Conservation (phyloP, 148 eudicot genomes). For the Diospyros kaki region DNA sequence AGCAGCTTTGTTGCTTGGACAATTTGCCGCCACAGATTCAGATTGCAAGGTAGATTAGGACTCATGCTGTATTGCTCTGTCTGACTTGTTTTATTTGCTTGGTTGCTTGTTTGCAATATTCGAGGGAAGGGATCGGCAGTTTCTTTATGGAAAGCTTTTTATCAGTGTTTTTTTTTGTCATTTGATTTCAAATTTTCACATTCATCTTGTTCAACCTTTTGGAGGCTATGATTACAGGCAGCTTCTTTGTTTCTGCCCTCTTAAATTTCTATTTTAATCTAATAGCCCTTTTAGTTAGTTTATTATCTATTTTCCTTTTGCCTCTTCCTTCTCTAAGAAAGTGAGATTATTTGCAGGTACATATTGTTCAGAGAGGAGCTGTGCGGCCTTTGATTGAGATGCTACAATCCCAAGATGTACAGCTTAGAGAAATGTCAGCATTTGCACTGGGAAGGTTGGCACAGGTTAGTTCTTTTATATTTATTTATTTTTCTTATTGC, state of each 20-base stretch:
- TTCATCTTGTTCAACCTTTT: background rate
- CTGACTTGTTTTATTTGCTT: background rate
- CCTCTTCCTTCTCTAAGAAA: background rate
- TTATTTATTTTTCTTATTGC: constrained; percentile 2
- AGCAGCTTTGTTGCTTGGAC: constrained; percentile 81
- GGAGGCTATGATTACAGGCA: background rate
- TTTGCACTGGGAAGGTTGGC: constrained; percentile 99
- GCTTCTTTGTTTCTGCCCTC: constrained; percentile 13
- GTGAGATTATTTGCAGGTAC: constrained; percentile 46
- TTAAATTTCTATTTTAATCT: background rate
- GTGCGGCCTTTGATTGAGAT: constrained; percentile 83
- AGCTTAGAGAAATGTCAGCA: constrained; percentile 89
- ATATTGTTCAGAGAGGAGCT: constrained; percentile 98
- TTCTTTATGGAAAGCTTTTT: background rate
- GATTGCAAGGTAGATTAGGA: constrained; percentile 63
- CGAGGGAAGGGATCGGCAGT: background rate
- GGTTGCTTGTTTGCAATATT: background rate
- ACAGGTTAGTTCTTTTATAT: constrained; percentile 45
- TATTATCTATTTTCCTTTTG: background rate
- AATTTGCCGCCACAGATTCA: constrained; percentile 80
- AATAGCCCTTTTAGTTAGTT: background rate
- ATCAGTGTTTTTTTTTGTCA: background rate
- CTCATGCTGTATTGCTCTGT: background rate
- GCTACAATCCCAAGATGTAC: constrained; percentile 78
- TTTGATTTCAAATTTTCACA: background rate